Base-by-base conservation (phyloP, 768 basidiomycete genomes). In the Tephrocybe sp. region DNA sequence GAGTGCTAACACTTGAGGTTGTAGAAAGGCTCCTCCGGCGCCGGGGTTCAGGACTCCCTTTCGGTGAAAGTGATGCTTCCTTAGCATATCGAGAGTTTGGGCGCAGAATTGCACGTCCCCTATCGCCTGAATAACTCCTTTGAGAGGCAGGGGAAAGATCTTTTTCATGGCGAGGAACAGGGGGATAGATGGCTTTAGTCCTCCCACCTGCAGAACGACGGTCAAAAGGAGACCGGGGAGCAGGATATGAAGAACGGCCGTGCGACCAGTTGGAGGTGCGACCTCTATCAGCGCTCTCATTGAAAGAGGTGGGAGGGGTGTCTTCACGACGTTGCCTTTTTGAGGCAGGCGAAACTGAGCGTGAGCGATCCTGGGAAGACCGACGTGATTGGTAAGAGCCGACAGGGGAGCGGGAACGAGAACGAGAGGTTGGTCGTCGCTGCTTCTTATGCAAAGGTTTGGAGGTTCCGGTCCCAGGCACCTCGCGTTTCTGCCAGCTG, bases 401-500 rank as follows among this genome's bases (percentile, higher is more conserved):
- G 10, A 82, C 70, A 11, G 82, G 84, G 9, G 85, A 84, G 38
- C 74, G 79, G 20, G 83, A 83, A 9, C 75, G 79, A 17, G 85
- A 89, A 30, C 74, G 79, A 22, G 87, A 82, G 31, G 62, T 63
- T 34, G 79, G 79, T 42, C 74, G 75, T 17, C 58, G 63, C 51
- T 79, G 77, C 59, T 76, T 77, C 38, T 76, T 72, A 48, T 67
- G 73, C 54, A 78, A 70, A 48, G 68, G 60, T 65, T 63, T 52
- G 62, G 59, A 58, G 52, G 67, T 51, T 66, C 72, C 68, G 69
- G 72, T 65, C 3, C 66, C 64, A 40, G 72, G 65, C 39, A 65
- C 65, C 38, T 87, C 84, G 45, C 87, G 75, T 60, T 77, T 75
- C 39, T 80, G 82, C 87, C 87, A 89, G 60, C 87, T 90, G 57